A percentile compares a stretch with the other conserved stretches of the same genome.
phyloP scores from a whole-genome alignment of 2,329 filamentous ascomycete species.

The Cladorrhinum sp. region DNA sequence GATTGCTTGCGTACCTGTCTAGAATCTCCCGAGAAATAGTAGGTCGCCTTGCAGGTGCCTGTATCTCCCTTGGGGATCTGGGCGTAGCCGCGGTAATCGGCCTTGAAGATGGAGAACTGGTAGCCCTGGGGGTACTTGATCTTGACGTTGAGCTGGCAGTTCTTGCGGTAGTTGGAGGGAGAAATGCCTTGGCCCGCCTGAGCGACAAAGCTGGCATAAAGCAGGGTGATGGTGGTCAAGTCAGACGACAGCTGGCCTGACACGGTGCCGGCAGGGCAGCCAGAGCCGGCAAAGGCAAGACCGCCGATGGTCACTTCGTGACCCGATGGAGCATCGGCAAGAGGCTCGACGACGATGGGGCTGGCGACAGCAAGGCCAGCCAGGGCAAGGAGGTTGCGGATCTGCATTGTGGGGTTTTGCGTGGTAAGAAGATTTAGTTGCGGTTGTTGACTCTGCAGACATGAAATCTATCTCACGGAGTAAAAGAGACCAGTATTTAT shows the following conservation, averaged over 20 bases:
- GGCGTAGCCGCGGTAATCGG: constrained; percentile 52
- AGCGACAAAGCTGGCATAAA: constrained; percentile 51
- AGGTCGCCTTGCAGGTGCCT: constrained; percentile 49
- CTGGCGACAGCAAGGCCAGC: constrained; percentile 16
- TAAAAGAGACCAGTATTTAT: background rate
- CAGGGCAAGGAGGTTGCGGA: constrained; percentile 11
- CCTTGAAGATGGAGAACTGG: constrained; percentile 51
- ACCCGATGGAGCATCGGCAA: constrained; percentile 21
- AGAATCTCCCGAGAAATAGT: constrained; percentile 50
- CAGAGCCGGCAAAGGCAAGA: constrained; percentile 30
- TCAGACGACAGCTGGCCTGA: constrained; percentile 28
- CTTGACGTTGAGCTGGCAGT: constrained; percentile 53
- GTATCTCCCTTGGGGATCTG: constrained; percentile 43
- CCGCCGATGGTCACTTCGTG: constrained; percentile 29
- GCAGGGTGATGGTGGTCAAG: constrained; percentile 43
- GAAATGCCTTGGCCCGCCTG: constrained; percentile 44
- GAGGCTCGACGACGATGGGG: constrained; percentile 11
- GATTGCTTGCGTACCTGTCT: constrained; percentile 42
- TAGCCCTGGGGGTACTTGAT: constrained; percentile 50
- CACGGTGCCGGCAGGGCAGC: constrained; percentile 30
- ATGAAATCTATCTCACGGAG: background rate
- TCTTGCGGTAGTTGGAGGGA: constrained; percentile 46
- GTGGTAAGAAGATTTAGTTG: background rate
- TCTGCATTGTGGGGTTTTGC: background rate
- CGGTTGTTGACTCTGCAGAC: background rate